A percentile compares a stretch with the other conserved stretches of the same genome.
phyloP scores from a whole-genome alignment of 768 basidiomycete species.

The Termitomyces sp. region DNA sequence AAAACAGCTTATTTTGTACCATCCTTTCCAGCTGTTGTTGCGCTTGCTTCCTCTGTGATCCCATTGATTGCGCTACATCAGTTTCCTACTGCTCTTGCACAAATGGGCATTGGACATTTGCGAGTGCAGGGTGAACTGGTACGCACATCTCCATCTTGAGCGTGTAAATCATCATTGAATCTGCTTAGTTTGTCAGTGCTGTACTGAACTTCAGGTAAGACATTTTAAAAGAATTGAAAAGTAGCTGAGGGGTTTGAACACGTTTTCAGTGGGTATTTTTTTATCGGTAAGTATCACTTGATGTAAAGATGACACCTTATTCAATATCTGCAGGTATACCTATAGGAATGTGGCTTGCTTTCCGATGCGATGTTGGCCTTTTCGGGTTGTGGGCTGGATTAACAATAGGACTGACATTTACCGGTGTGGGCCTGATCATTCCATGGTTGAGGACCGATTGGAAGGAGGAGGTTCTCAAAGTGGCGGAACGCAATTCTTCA shows the following conservation, averaged over 20 bases:
- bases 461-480: conserved; percentile 6
- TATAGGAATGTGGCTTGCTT: conserved; percentile 5
- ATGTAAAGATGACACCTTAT: neutral
- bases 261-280: neutral
- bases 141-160: conserved; percentile 6
- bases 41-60: conserved; percentile 58
- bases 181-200: conserved; percentile 56
- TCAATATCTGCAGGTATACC: neutral
- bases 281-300: neutral
- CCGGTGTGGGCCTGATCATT: neutral
- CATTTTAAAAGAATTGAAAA: neutral
- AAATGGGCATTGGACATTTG: conserved; percentile 68
- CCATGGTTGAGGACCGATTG: conserved; percentile 9
- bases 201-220: conserved; percentile 65
- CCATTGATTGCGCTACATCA: conserved; percentile 76
- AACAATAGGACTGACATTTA: conserved; percentile 2
- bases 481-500: neutral
- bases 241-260: neutral
- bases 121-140: conserved; percentile 78
- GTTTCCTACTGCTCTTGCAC: conserved; percentile 71
- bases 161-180: neutral
- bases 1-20: neutral
- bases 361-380: conserved; percentile 3
- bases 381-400: conserved; percentile 9
- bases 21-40: conserved; percentile 37